phyloP scores from a whole-genome alignment of 208 protist genomes.

The Porcisia hertigi region DNA sequence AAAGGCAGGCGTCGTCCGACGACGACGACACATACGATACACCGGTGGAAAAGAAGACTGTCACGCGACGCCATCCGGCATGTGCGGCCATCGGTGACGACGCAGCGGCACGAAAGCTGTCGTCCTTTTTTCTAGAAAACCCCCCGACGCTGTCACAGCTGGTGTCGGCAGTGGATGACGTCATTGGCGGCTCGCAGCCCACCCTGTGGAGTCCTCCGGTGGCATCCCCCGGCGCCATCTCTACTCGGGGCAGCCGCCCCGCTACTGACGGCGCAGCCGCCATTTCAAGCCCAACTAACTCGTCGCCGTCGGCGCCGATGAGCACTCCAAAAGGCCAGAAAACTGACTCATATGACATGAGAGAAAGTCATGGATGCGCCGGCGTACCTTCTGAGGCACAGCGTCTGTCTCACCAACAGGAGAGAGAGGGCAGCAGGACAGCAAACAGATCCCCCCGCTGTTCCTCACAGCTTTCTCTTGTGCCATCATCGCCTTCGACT shows the following conservation, averaged over 20 bases:
- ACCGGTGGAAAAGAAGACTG: neutral
- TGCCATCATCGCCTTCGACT: neutral
- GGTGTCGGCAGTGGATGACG: slow-evolving; percentile 14
- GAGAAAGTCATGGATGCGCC: neutral
- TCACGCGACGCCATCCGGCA: neutral
- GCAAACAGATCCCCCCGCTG: neutral
- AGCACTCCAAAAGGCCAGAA: neutral
- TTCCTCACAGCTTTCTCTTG: neutral
- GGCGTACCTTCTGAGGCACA: neutral
- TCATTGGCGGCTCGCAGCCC: slow-evolving; percentile 9
- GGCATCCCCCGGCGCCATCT: neutral
- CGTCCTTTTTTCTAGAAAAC: neutral
- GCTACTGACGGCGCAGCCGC: neutral
- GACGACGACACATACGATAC: neutral
- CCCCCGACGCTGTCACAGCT: slow-evolving; percentile 25
- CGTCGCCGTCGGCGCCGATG: neutral
- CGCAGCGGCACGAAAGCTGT: neutral
- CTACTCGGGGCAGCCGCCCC: neutral
- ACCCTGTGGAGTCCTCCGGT: neutral
- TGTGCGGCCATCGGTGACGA: neutral
- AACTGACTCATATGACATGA: neutral
- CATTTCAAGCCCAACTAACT: neutral
- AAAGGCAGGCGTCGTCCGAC: neutral
- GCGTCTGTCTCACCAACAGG: neutral
- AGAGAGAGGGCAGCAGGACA: neutral